A percentile compares a stretch with the other conserved stretches of the same genome.
phyloP scores from a whole-genome alignment of 1,284 basidiomycete species.

The Puccinia novopanici region DNA sequence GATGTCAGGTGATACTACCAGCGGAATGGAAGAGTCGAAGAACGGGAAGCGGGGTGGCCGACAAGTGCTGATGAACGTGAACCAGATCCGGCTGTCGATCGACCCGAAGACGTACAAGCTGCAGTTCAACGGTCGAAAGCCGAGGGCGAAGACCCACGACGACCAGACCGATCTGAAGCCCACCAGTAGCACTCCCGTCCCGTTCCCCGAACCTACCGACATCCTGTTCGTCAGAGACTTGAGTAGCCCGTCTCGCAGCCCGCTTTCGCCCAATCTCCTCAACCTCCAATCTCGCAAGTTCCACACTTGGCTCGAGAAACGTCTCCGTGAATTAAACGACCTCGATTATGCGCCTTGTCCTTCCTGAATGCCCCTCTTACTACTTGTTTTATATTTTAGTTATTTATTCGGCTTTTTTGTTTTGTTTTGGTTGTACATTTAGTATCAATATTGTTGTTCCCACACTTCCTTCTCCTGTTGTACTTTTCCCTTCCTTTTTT shows the following conservation, averaged over 20 bases:
- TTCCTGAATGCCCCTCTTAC: background rate
- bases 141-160: background rate
- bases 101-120: constrained; percentile 16
- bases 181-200: background rate
- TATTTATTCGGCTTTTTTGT: background rate
- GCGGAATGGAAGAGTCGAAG: background rate
- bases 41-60: background rate
- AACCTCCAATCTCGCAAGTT: constrained; percentile 2
- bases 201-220: background rate
- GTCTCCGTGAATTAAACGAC: constrained; percentile 1
- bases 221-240: constrained; percentile 21
- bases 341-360: background rate
- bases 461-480: background rate
- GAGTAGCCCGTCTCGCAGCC: background rate
- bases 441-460: background rate
- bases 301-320: background rate
- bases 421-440: background rate
- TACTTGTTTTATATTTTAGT: background rate
- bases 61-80: background rate
- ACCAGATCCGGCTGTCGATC: constrained; percentile 5
- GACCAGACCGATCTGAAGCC: background rate
- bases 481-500: background rate
- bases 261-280: background rate
- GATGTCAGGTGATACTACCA: background rate
- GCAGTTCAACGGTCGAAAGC: constrained; percentile 9